A percentile compares a stretch with the other conserved stretches of the same genome.
Conservation (phyloP, 345 rosid species). For the Eucalyptus pauciflora region DNA sequence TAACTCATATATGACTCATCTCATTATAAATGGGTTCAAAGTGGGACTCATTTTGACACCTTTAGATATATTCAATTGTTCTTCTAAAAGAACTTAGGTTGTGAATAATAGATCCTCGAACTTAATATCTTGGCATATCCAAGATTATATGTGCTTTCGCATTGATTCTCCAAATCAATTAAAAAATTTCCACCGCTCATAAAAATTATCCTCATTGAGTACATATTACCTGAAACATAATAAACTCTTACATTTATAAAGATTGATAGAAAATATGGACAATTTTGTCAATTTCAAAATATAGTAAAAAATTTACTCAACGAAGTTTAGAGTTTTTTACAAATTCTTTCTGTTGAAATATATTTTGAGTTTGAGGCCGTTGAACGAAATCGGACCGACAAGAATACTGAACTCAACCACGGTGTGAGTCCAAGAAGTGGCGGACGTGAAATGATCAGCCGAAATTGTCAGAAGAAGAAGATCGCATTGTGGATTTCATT, state of each 20-base stretch:
- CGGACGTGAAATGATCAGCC: no score
- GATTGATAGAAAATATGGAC: background rate
- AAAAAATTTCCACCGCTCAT: background rate
- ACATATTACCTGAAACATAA: background rate
- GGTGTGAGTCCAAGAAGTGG: no score
- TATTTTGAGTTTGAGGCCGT: no score
- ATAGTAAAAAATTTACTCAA: background rate
- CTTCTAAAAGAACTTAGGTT: background rate
- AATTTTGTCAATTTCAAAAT: no score
- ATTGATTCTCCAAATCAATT: background rate
- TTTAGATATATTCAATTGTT: background rate
- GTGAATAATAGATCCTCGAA: background rate
- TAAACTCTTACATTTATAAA: background rate
- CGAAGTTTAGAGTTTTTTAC: background rate
- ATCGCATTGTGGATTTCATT: no score
- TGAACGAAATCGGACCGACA: accelerated
- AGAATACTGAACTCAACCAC: no score
- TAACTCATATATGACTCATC: no score
- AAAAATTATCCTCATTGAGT: background rate
- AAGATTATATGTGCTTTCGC: background rate
- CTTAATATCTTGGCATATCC: background rate
- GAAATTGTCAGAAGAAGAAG: no score
- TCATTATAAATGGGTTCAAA: no score
- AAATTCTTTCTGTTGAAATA: accelerated
- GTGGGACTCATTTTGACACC: no score